Base-by-base conservation (phyloP, 2,329 filamentous ascomycete genomes). In the Phialophora chinensis region DNA sequence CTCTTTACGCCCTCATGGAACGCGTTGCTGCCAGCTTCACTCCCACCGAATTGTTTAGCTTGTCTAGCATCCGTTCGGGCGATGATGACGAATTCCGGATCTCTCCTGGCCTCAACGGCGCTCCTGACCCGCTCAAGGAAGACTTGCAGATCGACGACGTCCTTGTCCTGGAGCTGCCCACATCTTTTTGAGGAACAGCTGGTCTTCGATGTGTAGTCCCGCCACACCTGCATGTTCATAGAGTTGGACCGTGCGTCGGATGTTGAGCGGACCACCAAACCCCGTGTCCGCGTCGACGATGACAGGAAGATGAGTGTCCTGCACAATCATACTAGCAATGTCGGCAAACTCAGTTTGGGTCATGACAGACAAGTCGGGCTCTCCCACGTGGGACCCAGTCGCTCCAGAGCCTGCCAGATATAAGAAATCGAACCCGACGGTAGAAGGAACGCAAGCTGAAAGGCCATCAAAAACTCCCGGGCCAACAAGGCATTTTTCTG, bases 131-230 rank as follows among this genome's bases (percentile, higher is more conserved):
- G 74, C 4, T 73, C 75, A 29, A 74, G 70, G 60, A 76, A 80
- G 1, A 74, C 76, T 1, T 73, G 71, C 0, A 56, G 67, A 56
- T 76, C 75, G n/a, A 80, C 78, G 8, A 80, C 74, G 38, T 77
- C 72, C 69, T 80, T 80, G 33, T 76, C 77, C 1, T 67, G 74
- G 0, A 80, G 74, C 59, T 80, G 78, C 0, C 79, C 78, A 63
- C 79, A 80, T n/a, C 78, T n/a, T 77, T 63, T 80, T 80, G 6
- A 74, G 78, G 14, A 57, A 25, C 8, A 68, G 60, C 57, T 81
- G 77, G 74, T 87, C 85, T 74, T 87, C 85, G 69, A 87, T 80
- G 72, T 87, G 85, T 52, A 87, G 78, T 8, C 78, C 85, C 1
- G 85, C 85, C 2, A 87, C 82, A 20, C 85, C 85, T 2, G 83